phyloP scores from a whole-genome alignment of 176 grass and related monocot species.

The Rhipidocladum racemiflorum region DNA sequence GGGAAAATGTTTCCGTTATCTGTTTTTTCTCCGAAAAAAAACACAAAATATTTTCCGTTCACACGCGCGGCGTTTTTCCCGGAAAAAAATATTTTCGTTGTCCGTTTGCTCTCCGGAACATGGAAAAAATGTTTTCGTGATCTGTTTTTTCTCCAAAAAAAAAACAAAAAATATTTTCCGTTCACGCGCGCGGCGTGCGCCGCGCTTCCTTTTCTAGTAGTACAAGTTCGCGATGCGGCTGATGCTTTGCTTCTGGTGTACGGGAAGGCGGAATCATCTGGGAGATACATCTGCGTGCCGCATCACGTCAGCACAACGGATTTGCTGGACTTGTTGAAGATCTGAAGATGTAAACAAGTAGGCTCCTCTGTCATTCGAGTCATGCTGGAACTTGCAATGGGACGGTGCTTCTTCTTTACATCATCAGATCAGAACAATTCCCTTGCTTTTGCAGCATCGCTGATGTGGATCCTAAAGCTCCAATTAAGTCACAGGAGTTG shows the following conservation, averaged over 20 bases:
- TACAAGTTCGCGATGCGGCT: constrained; percentile 48
- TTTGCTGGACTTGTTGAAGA: constrained; percentile 45
- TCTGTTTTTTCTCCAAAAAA: no score
- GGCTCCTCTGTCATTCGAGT: not conserved
- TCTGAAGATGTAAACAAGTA: constrained; percentile 13
- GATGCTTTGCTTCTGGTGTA: constrained; percentile 51
- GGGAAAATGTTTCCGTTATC: no score
- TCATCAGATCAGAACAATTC: not conserved
- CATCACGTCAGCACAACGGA: not conserved
- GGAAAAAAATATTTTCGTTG: no score
- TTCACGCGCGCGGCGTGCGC: no score
- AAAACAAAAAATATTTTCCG: no score
- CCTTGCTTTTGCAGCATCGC: not conserved
- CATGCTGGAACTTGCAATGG: not conserved
- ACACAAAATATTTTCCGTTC: no score
- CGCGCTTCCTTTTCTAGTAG: no score
- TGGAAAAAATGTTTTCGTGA: no score
- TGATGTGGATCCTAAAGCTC: not conserved
- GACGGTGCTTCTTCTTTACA: not conserved
- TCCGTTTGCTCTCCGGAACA: no score
- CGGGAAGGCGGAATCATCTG: constrained; percentile 26
- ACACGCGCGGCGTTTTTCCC: no score
- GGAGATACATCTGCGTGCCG: constrained; percentile 41
- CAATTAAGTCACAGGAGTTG: constrained; percentile 31
- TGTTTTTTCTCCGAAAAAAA: no score